A percentile compares a stretch with the other conserved stretches of the same genome.
Evolutionary conservation across 139 green algal species (phyloP).

Genomic region (Diplosphaera chodatii): DNA sequence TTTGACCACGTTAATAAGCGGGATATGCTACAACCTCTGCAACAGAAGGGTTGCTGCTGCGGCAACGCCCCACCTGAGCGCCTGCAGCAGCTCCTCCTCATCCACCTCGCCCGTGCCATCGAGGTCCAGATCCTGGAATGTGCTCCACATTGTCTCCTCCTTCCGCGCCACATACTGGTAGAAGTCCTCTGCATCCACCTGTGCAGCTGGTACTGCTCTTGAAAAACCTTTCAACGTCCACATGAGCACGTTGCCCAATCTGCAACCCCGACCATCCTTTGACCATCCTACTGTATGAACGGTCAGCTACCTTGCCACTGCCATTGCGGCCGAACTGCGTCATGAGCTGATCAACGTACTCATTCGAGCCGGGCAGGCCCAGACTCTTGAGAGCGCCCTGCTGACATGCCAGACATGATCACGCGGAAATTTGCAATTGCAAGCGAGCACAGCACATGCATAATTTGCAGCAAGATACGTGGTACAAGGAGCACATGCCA

Average conservation of each 20-base stretch:
- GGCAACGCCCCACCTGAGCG: neutral
- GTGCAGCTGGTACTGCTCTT: too few relatives aligned
- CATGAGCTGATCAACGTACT: slow-evolving; percentile 10
- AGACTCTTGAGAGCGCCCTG: slow-evolving; percentile 17
- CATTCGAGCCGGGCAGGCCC: slow-evolving; percentile 8
- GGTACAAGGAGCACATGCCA: too few relatives aligned
- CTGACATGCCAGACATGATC: neutral
- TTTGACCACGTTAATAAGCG: too few relatives aligned
- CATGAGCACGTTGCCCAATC: too few relatives aligned
- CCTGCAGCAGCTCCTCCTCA: neutral
- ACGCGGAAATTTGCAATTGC: too few relatives aligned
- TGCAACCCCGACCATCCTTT: too few relatives aligned
- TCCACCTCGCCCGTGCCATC: neutral
- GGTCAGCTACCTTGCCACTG: neutral
- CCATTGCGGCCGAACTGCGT: slow-evolving; percentile 21
- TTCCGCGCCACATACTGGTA: neutral
- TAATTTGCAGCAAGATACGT: too few relatives aligned
- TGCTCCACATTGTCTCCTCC: neutral
- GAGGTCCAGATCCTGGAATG: neutral
- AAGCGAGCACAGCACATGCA: too few relatives aligned
- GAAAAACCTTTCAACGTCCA: too few relatives aligned
- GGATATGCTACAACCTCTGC: too few relatives aligned
- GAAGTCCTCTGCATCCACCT: slow-evolving; percentile 7
- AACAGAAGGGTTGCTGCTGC: too few relatives aligned
- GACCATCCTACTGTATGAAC: too few relatives aligned